Evolutionary conservation across 768 basidiomycete genomes (phyloP).

Genomic region (Chalciporus pseudorubinellus): DNA sequence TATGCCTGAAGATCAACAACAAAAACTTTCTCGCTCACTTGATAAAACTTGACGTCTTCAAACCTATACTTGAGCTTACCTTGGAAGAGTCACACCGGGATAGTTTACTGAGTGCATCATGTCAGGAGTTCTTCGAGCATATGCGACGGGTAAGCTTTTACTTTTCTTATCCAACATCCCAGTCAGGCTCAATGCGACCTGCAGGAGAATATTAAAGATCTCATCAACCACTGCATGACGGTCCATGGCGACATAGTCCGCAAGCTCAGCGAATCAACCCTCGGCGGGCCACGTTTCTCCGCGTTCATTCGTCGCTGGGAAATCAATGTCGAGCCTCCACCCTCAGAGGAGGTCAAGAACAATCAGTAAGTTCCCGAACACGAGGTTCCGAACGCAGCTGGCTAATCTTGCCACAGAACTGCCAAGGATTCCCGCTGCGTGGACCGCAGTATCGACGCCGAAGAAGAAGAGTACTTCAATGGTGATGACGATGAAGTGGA

Average conservation of each 20-base stretch:
- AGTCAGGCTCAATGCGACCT: slow-evolving; percentile 5
- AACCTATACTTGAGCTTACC: slow-evolving; percentile 83
- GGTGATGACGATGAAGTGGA: slow-evolving; percentile 76
- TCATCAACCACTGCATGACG: slow-evolving; percentile 83
- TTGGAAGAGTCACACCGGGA: slow-evolving; percentile 80
- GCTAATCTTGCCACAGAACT: slow-evolving; percentile 33
- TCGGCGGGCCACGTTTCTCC: slow-evolving; percentile 67
- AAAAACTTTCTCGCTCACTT: slow-evolving; percentile 69
- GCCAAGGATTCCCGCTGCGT: slow-evolving; percentile 38
- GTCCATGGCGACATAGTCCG: slow-evolving; percentile 66
- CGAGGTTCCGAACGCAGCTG: slow-evolving; percentile 1
- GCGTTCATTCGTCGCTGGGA: slow-evolving; percentile 81
- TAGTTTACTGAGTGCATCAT: slow-evolving; percentile 91
- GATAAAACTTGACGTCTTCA: slow-evolving; percentile 80
- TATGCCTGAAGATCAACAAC: slow-evolving; percentile 81
- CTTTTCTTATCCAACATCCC: background rate
- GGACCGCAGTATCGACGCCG: slow-evolving; percentile 57
- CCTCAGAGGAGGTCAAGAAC: slow-evolving; percentile 47
- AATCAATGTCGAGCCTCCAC: slow-evolving; percentile 83
- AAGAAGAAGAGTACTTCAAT: slow-evolving; percentile 95
- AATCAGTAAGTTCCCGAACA: slow-evolving; percentile 44
- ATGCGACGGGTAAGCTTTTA: slow-evolving; percentile 71
- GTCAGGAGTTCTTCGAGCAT: slow-evolving; percentile 92
- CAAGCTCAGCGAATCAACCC: slow-evolving; percentile 54
- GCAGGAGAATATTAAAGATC: slow-evolving; percentile 84